Percentiles rank a stretch among this genome's conserved stretches.
Conservation (phyloP, 495 filamentous ascomycete species). For the Penicillium macrosclerotiorum region DNA sequence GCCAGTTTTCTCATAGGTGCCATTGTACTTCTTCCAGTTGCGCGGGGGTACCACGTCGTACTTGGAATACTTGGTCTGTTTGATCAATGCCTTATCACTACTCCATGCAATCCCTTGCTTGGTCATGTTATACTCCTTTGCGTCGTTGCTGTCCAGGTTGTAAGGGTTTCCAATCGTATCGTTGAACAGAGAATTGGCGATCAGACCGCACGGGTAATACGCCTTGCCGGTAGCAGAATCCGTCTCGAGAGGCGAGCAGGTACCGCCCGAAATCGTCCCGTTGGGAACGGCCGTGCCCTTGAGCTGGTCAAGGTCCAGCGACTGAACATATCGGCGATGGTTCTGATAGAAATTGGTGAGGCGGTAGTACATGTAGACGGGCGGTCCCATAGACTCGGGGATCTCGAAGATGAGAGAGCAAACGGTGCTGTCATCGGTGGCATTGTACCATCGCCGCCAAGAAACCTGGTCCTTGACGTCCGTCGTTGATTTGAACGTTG, state of each 20-base stretch:
- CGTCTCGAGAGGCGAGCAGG: slow-evolving; percentile 71
- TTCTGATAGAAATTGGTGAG: slow-evolving; percentile 99
- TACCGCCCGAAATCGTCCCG: slow-evolving; percentile 57
- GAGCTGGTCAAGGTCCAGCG: slow-evolving; percentile 79
- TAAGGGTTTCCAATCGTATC: slow-evolving; percentile 78
- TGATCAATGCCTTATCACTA: slow-evolving; percentile 77
- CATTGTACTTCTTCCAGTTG: slow-evolving; percentile 61
- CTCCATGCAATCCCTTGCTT: slow-evolving; percentile 79
- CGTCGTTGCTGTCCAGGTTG: slow-evolving; percentile 44
- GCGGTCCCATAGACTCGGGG: slow-evolving; percentile 71
- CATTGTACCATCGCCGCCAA: slow-evolving; percentile 19
- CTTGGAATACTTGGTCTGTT: slow-evolving; percentile 59
- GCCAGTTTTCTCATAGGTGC: slow-evolving; percentile 59
- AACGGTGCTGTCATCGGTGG: slow-evolving; percentile 21
- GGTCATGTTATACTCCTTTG: slow-evolving; percentile 67
- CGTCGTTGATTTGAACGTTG: slow-evolving; percentile 59
- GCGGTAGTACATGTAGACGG: slow-evolving; percentile 88
- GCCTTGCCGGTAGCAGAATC: slow-evolving; percentile 55
- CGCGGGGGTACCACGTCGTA: slow-evolving; percentile 74
- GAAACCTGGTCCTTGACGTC: slow-evolving; percentile 26
- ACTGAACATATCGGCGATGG: slow-evolving; percentile 92
- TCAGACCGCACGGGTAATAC: slow-evolving; percentile 93
- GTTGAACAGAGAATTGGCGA: slow-evolving; percentile 97
- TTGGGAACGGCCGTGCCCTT: slow-evolving; percentile 65
- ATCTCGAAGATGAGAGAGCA: slow-evolving; percentile 78